Conservation (phyloP, 345 rosid genomes). For the Gossypium australe region DNA sequence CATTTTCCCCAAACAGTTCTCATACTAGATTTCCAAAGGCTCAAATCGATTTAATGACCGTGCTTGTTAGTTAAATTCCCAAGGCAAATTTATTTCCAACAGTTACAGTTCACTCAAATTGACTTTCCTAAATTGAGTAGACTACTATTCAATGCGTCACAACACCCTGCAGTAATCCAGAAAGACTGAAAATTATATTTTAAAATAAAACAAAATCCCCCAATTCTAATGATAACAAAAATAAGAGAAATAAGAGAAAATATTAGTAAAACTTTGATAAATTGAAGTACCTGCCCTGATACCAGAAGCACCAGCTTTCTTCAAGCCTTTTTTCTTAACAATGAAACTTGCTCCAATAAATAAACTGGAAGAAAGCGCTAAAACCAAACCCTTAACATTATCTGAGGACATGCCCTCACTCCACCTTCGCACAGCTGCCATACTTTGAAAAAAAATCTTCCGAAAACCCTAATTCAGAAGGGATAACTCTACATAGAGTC, state of each 20-base stretch:
- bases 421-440: slow-evolving; percentile 31
- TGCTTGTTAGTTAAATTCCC: neutral
- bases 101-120: neutral
- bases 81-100: neutral
- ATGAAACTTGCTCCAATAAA: slow-evolving; percentile 92
- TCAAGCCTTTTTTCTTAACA: slow-evolving; percentile 83
- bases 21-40: neutral
- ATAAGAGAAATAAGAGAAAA: neutral
- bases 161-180: neutral
- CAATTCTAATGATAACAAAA: neutral
- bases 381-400: slow-evolving; percentile 78
- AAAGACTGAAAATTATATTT: neutral
- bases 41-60: neutral
- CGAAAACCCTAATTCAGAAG: neutral
- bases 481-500: neutral
- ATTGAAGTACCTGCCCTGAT: slow-evolving; percentile 62
- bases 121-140: neutral
- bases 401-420: slow-evolving; percentile 75
- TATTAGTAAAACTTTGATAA: neutral
- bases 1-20: neutral
- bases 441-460: neutral
- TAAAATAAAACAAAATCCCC: neutral
- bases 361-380: slow-evolving; percentile 77
- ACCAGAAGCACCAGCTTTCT: slow-evolving; percentile 66
- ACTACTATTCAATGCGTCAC: neutral